Base-by-base conservation (phyloP, 768 basidiomycete species). In the Amanita inopinata region DNA sequence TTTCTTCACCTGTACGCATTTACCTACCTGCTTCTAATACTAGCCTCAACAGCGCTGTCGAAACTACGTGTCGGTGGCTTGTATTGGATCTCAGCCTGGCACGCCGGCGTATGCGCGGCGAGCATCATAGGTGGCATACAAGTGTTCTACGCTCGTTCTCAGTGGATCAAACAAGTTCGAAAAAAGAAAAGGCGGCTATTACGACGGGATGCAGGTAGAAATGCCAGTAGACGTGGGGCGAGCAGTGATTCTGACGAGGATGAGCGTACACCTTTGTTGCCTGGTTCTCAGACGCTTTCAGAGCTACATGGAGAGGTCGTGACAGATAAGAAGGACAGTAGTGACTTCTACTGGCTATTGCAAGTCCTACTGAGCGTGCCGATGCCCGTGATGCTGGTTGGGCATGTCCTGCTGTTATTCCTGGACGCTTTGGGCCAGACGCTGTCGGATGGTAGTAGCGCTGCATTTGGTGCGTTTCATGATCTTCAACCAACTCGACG, bases 1-100 rank as follows among this genome's bases (percentile, higher is more conserved):
- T 61, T 75, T 32, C 45, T 76, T 23, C 74, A 80, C 40, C 58
- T 69, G 2, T 83, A 79, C 49, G 51, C 66, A 12, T 60, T 83
- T 35, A 76, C 74, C 3, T 83, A 78, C 76, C 41, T 73, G 1
- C 55, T 78, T 2, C 73, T 83, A 20, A 57, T 81, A 10, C 47
- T 66, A 20, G 63, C 73, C 12, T 78, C 77, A 0, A 46, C 70
- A 14, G 57, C 65, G 5, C 60, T 76, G 27, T 66, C 62, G 14
- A 57, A 55, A 4, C 46, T 62, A 2, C 54, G 63, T 11, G 49
- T 82, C 5, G 76, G 74, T 1, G 70, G 76, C 4, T 58, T 72
- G 10, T 84, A 83, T 51, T 69, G 76, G 49, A 49, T 79, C 22
- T 75, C 70, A 0, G 63, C 64, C 2, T 80, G 77, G 73, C 72